These are phyloP conservation scores for Macadamia integrifolia DNA, from an alignment of 164 flowering plant species.

Conservation along the genomic window DNA sequence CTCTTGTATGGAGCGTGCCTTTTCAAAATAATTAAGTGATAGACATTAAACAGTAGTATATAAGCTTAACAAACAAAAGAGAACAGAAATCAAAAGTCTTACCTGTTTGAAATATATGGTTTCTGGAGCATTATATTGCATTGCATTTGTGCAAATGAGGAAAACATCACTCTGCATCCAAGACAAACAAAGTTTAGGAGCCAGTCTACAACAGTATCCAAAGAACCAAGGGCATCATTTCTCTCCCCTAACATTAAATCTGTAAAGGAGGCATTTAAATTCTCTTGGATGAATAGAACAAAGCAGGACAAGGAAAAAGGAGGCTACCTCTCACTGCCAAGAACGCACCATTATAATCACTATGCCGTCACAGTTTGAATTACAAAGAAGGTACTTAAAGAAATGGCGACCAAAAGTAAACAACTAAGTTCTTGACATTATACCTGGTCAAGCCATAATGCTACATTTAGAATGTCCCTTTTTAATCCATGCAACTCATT, in stretches of 20 bases:
- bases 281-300: no score
- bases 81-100: conserved; percentile 1
- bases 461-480: neutral
- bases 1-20: conserved; percentile 92
- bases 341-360: neutral
- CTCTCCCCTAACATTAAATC: neutral
- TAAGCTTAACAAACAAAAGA: neutral
- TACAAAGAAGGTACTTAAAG: neutral
- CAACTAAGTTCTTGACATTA: neutral
- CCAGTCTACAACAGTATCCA: conserved; percentile 2
- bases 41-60: neutral
- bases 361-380: neutral
- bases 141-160: conserved; percentile 87
- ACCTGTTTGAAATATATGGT: conserved; percentile 92
- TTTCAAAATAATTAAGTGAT: conserved; percentile 9
- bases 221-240: neutral
- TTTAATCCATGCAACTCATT: neutral
- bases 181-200: conserved; percentile 7
- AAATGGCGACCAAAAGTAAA: no score
- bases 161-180: conserved; percentile 81
- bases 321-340: neutral
- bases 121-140: conserved; percentile 95
- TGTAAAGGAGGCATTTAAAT: neutral
- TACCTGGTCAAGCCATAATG: neutral
- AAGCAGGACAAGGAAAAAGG: neutral